Evolutionary conservation across 805 yeast genomes (phyloP).

Genomic region (Zygoascus flipseniorum): DNA sequence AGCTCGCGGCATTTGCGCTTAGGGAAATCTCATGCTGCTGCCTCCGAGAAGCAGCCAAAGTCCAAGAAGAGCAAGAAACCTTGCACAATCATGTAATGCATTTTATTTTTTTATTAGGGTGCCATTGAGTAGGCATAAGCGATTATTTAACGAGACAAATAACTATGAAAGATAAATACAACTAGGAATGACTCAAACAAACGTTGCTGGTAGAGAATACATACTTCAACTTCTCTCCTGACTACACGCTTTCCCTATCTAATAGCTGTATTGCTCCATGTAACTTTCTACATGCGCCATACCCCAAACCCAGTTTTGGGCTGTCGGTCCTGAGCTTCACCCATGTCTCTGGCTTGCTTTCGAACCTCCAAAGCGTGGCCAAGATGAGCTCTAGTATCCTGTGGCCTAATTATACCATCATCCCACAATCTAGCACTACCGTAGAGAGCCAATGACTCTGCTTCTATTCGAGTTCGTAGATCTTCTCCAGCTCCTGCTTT

Average conservation of each 20-base stretch:
- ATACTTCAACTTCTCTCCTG: no score
- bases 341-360: slow-evolving; percentile 6
- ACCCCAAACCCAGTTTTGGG: slow-evolving; percentile 22
- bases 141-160: not conserved
- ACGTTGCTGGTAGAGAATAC: no score
- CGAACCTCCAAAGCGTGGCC: slow-evolving; percentile 24
- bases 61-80: not conserved
- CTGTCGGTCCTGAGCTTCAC: slow-evolving; percentile 1
- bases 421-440: slow-evolving; percentile 28
- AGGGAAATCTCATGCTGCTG: not conserved
- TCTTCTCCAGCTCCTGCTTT: slow-evolving; percentile 13
- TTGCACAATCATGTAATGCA: not conserved
- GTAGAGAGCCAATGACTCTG: slow-evolving; percentile 21
- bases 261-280: no score
- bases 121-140: not conserved
- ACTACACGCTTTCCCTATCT: no score
- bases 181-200: no score
- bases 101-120: not conserved
- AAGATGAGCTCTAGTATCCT: slow-evolving; percentile 23
- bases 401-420: slow-evolving; percentile 26
- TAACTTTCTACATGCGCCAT: slow-evolving; percentile 22
- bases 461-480: slow-evolving; percentile 21
- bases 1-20: not conserved
- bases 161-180: not conserved
- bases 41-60: not conserved